A percentile compares a stretch with the other conserved stretches of the same genome.
phyloP scores from a whole-genome alignment of 371 early-diverging fungal species.

The Mortierella sp. region DNA sequence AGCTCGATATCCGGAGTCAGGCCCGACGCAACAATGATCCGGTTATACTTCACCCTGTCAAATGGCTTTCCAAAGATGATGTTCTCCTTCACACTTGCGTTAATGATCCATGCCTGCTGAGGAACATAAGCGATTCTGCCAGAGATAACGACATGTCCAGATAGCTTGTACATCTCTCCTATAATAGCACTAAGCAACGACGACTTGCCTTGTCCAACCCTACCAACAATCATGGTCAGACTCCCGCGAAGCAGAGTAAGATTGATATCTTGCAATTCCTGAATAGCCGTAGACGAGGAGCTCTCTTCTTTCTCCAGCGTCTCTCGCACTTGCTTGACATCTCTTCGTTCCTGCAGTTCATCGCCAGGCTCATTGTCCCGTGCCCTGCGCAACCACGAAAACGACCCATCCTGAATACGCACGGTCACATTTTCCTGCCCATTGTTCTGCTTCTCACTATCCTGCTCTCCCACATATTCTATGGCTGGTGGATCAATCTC shows the following conservation, averaged over 20 bases:
- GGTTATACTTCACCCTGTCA: slow-evolving; percentile 80
- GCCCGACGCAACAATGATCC: slow-evolving; percentile 71
- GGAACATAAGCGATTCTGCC: slow-evolving; percentile 91
- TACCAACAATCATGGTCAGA: slow-evolving; percentile 84
- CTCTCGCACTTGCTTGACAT: slow-evolving; percentile 22
- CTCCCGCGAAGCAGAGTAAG: slow-evolving; percentile 70
- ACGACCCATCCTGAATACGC: slow-evolving; percentile 59
- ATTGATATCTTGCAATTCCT: slow-evolving; percentile 73
- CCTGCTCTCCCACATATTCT: slow-evolving; percentile 57
- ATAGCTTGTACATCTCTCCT: slow-evolving; percentile 84
- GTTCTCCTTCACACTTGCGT: slow-evolving; percentile 88
- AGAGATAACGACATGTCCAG: slow-evolving; percentile 73
- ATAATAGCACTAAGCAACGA: slow-evolving; percentile 83
- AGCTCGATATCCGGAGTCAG: slow-evolving; percentile 83
- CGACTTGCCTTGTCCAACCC: slow-evolving; percentile 90
- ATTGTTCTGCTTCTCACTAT: slow-evolving; percentile 66
- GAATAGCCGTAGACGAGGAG: slow-evolving; percentile 47
- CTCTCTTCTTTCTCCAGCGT: neutral
- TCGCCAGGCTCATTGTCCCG: neutral
- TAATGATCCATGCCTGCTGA: slow-evolving; percentile 95
- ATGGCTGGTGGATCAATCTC: slow-evolving; percentile 61
- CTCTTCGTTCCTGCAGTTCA: neutral
- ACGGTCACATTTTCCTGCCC: slow-evolving; percentile 34
- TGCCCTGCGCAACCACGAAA: slow-evolving; percentile 61
- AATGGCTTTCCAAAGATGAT: slow-evolving; percentile 90